Conservation (phyloP, 257 asterid species). For the Orobanche coerulescens region DNA sequence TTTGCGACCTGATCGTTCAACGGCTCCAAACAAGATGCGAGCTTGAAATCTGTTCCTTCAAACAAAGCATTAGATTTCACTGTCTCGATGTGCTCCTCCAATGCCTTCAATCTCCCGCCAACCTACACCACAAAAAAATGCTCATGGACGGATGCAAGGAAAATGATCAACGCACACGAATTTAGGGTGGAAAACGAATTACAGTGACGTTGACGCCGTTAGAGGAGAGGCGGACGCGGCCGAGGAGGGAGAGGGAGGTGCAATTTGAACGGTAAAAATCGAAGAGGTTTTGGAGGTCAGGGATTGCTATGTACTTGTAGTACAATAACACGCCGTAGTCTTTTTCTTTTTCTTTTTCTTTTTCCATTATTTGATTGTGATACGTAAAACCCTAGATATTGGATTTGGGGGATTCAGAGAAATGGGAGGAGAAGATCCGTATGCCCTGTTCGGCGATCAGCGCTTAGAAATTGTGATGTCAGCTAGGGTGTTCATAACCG, state of each 20-base stretch:
- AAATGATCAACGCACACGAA: neutral
- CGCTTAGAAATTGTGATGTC: too few species aligned
- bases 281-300: conserved; percentile 52
- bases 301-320: conserved; percentile 65
- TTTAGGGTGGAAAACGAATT: conserved; percentile 1
- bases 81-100: conserved; percentile 68
- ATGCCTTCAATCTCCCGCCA: conserved; percentile 63
- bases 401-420: too few species aligned
- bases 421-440: too few species aligned
- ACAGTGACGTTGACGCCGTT: conserved; percentile 90
- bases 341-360: too few species aligned
- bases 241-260: conserved; percentile 67
- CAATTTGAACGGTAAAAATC: conserved; percentile 66
- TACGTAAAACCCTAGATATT: too few species aligned
- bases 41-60: conserved; percentile 91
- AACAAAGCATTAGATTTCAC: conserved; percentile 57
- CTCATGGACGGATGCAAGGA: neutral
- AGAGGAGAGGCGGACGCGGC: conserved; percentile 91
- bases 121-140: conserved; percentile 41
- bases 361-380: too few species aligned
- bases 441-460: too few species aligned
- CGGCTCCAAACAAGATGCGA: conserved; percentile 77
- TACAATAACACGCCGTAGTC: conserved; percentile 82
- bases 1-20: conserved; percentile 61
- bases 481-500: too few species aligned